Percentiles rank a stretch among this genome's conserved stretches.
Evolutionary conservation across 805 yeast genomes (phyloP).

Genomic region (Candida ficus): DNA sequence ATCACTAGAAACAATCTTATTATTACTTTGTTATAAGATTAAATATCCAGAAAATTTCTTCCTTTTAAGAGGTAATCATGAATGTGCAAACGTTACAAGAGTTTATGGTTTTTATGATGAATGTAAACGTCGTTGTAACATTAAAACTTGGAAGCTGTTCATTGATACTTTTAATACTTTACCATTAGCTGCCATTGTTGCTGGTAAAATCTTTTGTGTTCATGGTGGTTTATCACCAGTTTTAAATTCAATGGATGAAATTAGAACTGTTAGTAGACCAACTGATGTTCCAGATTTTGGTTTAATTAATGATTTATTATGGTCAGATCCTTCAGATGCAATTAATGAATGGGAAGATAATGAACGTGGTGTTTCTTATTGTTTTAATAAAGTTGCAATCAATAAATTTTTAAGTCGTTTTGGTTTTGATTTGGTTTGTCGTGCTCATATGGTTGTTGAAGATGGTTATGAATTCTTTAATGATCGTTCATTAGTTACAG

Average conservation of each 20-base stretch:
- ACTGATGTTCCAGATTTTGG: conserved; percentile 99
- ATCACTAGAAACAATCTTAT: conserved; percentile 91
- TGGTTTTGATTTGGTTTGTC: conserved; percentile 95
- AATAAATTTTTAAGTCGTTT: conserved; percentile 93
- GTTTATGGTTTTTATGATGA: conserved; percentile 98
- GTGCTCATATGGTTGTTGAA: conserved; percentile 99
- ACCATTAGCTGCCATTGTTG: conserved; percentile 97
- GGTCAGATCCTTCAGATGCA: conserved; percentile 99
- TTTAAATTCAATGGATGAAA: conserved; percentile 96
- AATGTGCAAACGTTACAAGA: conserved; percentile 96
- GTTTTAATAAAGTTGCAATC: conserved; percentile 97
- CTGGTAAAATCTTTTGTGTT: conserved; percentile 97
- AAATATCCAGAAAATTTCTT: conserved; percentile 98
- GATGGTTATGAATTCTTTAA: conserved; percentile 98
- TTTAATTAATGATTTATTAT: conserved; percentile 86
- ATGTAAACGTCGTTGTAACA: conserved; percentile 96
- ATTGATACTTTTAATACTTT: conserved; percentile 97
- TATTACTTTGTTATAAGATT: conserved; percentile 90
- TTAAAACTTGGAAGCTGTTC: conserved; percentile 97
- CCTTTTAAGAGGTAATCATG: conserved; percentile 96
- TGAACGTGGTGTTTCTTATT: conserved; percentile 97
- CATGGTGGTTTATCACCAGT: conserved; percentile 98
- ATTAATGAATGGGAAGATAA: conserved; percentile 98
- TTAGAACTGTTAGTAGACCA: conserved; percentile 97
- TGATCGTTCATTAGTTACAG: conserved; percentile 91